Base-by-base conservation (phyloP, 1,284 basidiomycete genomes). In the Fomitopsis palustris region DNA sequence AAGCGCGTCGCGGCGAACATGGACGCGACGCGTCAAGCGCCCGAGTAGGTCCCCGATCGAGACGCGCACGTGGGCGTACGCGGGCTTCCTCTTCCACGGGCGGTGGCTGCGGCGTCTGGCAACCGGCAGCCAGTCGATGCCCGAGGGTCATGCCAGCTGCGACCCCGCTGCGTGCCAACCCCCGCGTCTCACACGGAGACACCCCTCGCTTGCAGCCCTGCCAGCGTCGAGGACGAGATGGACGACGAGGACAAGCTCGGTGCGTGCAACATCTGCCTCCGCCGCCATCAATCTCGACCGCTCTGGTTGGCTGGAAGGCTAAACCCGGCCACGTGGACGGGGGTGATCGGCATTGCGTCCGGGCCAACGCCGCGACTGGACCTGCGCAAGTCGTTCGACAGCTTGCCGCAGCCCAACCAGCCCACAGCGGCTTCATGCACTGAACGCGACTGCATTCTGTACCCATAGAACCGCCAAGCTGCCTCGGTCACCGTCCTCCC, bases 401-500 rank as follows among this genome's bases (percentile, higher is more conserved):
- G 27, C 45, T 51, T 33, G 31, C 31, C 29, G 54, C 39, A 55
- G 39, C 41, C 54, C 25, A 42, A 54, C 38, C 35, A 19, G 38
- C 39, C 41, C 19, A 35, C 42, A n/a, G n/a, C n/a, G n/a, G 25
- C 27, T 17, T 23, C 27, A 42, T 39, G 49, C 33, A n/a, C 31
- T 33, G 14, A 52, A n/a, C 39, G 16, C 31, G 17, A 27, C 45
- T 10, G 17, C 35, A 17, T 14, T 19, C 7, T 33, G 29, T 31
- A n/a, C 47, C 39, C 25, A 6, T 25, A 51, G 6, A 14, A 47
- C 21, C 14, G 31, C 66, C 84, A 89, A 82, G 68, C 85, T 90
- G 87, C 79, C 86, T 78, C 87, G 87, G 65, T 90, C 89, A 78
- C 78, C 78, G 53, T 90, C 89, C 16, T 90, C 90, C 3, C 89